Evolutionary conservation across 2,329 filamentous ascomycete genomes (phyloP), one percentile per base, ranked within the genome.

Genomic region (Diaporthe eres): DNA sequence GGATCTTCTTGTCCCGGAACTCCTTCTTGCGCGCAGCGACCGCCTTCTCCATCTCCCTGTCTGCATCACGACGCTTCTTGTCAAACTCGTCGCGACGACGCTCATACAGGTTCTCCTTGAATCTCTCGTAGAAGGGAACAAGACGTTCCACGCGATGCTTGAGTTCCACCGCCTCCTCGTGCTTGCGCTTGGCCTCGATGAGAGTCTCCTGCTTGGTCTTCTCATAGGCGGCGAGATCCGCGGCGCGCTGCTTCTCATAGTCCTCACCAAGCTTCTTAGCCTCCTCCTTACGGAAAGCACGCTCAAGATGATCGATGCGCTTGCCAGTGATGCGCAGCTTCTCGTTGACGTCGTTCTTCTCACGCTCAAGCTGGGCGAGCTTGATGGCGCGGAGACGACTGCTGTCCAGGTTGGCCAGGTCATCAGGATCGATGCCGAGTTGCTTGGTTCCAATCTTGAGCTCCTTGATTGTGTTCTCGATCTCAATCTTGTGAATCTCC

Each of bases 281-380:
- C 86, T 99, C 97, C 87, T 98, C 97, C 84, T 96, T 95, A 81
- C 97, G 93, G 90, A 97, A 97, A 51, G 97, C 97, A 87, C 97
- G 94, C 88, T 99, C 97, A 80, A 99, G 88, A 86, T 99, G 96
- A 83, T 99, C 97, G 81, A 98, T 94, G 78, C 97, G 94, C 91
- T 98, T 98, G 84, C 94, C 95, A 77, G 96, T 97, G 81, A 98
- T 92, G 81, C 95, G 93, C 72, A 98, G 91, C 83, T 94, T 95
- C 86, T 98, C 95, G 78, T 94, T 95, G 79, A 98, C 92, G 82
- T 97, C 95, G 82, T 96, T 98, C 93, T 98, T 99, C 89, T 98
- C 97, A 81, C 96, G 96, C 87, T 98, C 97, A 15, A 99, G 91
- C 85, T 98, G 96, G 77, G 95, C 94, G 75, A 99, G 91, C 89